A percentile compares a stretch with the other conserved stretches of the same genome.
Evolutionary conservation across 805 yeast species (phyloP).

Genomic region (Metschnikowia proteae): DNA sequence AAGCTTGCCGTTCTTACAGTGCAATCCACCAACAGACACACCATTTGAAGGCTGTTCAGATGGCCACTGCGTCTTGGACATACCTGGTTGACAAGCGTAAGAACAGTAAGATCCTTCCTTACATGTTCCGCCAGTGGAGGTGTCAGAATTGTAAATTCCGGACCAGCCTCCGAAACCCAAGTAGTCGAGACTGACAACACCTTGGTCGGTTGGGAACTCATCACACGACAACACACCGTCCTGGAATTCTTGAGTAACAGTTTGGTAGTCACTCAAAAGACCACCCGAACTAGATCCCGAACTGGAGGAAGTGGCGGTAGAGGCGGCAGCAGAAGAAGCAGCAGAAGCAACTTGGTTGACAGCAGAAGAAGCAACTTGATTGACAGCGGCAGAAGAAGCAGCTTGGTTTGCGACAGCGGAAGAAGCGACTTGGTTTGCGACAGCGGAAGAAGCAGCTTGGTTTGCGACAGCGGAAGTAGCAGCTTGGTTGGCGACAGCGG

Average conservation of each 20-base stretch:
- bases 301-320: slow-evolving; percentile 16
- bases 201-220: slow-evolving; percentile 74
- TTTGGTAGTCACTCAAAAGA: slow-evolving; percentile 52
- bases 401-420: slow-evolving; percentile 14
- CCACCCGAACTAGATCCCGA: slow-evolving; percentile 38
- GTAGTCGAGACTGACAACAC: slow-evolving; percentile 71
- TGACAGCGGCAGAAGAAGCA: slow-evolving; percentile 13
- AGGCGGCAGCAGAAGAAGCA: slow-evolving; percentile 24
- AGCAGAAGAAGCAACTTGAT: not conserved
- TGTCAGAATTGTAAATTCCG: slow-evolving; percentile 60
- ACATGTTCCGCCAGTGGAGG: slow-evolving; percentile 67
- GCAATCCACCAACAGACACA: slow-evolving; percentile 89
- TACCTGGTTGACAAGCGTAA: slow-evolving; percentile 97
- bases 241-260: slow-evolving; percentile 58
- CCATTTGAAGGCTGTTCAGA: slow-evolving; percentile 80
- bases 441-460: slow-evolving; percentile 2
- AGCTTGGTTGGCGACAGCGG: not conserved
- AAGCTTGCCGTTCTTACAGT: slow-evolving; percentile 79
- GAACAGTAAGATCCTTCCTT: slow-evolving; percentile 92
- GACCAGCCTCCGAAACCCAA: slow-evolving; percentile 82
- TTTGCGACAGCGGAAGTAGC: slow-evolving; percentile 15
- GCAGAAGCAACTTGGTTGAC: slow-evolving; percentile 25
- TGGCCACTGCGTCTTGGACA: slow-evolving; percentile 99
- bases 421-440: slow-evolving; percentile 11
- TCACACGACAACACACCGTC: slow-evolving; percentile 72